A percentile compares a stretch with the other conserved stretches of the same genome.
Evolutionary conservation across 177 flowering plant genomes (phyloP).

Genomic region (Vitis hybrid): DNA sequence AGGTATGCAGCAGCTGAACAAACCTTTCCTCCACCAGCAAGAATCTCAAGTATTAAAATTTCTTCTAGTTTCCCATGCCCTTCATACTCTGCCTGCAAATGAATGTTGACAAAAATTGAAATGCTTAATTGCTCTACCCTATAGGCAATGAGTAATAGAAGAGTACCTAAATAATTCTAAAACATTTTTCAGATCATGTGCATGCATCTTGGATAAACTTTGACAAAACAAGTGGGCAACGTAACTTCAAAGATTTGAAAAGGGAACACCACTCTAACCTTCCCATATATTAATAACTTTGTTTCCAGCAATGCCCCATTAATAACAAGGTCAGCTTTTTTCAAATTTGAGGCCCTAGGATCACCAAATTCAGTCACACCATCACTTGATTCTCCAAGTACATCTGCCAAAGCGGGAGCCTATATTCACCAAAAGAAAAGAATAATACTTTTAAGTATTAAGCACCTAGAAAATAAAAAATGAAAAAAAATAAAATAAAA

Average conservation of each 20-base stretch:
- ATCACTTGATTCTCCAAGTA: conserved; percentile 47
- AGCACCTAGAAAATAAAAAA: conserved; percentile 1
- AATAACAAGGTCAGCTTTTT: conserved; percentile 78
- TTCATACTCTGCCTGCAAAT: conserved; percentile 48
- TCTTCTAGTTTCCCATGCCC: conserved; percentile 46
- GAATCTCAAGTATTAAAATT: conserved; percentile 66
- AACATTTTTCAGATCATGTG: not conserved
- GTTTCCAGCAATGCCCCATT: conserved; percentile 79
- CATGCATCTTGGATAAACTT: not conserved
- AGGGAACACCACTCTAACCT: conserved; percentile 44
- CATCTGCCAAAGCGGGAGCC: conserved; percentile 73
- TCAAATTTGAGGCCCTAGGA: conserved; percentile 30
- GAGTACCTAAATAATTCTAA: not conserved
- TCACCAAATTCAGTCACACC: conserved; percentile 29
- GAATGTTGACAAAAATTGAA: not conserved
- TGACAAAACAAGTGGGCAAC: not conserved
- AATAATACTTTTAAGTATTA: conserved; percentile 5
- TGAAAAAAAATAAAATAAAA: not conserved
- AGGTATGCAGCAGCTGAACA: conserved; percentile 12
- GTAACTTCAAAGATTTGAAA: not conserved
- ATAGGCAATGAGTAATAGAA: not conserved
- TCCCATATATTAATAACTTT: conserved; percentile 75
- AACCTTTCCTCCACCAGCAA: conserved; percentile 96
- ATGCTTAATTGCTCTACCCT: not conserved
- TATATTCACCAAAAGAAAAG: conserved; percentile 25